phyloP scores from a whole-genome alignment of 192 early-diverging fungal species.

The Gaertneriomyces semiglobifer region DNA sequence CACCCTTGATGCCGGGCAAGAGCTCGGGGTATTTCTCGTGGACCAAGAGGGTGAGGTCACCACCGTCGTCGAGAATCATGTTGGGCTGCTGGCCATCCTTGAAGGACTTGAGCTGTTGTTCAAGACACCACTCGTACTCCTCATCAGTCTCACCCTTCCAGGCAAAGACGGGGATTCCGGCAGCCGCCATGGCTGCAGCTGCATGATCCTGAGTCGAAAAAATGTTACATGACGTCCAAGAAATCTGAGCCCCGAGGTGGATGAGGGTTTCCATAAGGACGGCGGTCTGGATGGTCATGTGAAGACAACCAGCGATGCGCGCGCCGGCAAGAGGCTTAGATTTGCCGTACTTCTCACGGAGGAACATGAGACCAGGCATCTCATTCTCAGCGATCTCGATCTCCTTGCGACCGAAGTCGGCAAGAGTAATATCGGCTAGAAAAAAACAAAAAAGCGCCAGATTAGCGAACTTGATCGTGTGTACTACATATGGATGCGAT shows the following conservation, averaged over 20 bases:
- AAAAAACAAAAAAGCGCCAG: neutral
- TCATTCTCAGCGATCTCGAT: conserved; percentile 94
- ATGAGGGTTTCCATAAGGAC: conserved; percentile 97
- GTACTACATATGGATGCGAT: neutral
- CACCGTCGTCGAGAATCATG: conserved; percentile 99
- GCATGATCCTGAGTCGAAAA: conserved; percentile 99
- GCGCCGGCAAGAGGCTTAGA: conserved; percentile 88
- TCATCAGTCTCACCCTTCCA: conserved; percentile 99
- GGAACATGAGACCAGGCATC: conserved; percentile 97
- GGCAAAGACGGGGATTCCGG: conserved; percentile 90
- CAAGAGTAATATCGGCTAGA: conserved; percentile 82
- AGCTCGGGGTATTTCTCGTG: conserved; percentile 94
- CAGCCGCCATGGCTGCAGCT: conserved; percentile 94
- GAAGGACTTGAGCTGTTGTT: conserved; percentile 90
- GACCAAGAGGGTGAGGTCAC: conserved; percentile 93
- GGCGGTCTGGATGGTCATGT: conserved; percentile 99
- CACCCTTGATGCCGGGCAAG: conserved; percentile 81
- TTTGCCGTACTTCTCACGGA: conserved; percentile 90
- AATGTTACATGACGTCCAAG: conserved; percentile 86
- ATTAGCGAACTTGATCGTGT: conserved; percentile 3
- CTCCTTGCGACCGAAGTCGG: conserved; percentile 95
- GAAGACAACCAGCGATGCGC: conserved; percentile 94
- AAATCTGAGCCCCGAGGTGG: conserved; percentile 91
- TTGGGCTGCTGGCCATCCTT: conserved; percentile 90
- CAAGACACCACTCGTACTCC: conserved; percentile 99